Base-by-base conservation (phyloP, 2,329 filamentous ascomycete species). In the Penicillium olsonii region DNA sequence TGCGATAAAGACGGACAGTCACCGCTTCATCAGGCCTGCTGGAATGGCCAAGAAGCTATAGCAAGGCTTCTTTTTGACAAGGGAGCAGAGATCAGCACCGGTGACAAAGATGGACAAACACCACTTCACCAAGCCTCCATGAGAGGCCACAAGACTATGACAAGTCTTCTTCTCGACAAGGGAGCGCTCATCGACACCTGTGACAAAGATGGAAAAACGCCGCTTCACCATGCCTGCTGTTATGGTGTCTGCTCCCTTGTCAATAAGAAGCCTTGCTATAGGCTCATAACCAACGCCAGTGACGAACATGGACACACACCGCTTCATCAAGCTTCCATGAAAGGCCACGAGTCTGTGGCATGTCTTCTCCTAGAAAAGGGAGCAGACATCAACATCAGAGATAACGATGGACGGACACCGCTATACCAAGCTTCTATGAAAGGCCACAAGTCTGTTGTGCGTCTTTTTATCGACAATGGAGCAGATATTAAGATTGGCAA, bases 381-480 rank as follows among this genome's bases (percentile, higher is more conserved):
- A 31, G 27, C 27, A 2, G 5, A 34, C 31, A 9, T 14, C 31
- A 34, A 34, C 14, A 4, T 8, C 3, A 11, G 4, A 7, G 15
- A 31, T 12, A n/a, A 31, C 2, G 14, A 15, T 15, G 31, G 31
- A 34, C 17, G 31, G 31, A 34, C 14, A 15, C 31, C 31, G 14
- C 31, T 34, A 7, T 3, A 34, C 2, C 2, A n/a, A n/a, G 14
- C 31, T 2, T 34, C 31, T 5, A 4, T 9, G n/a, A 34, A 34
- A 15, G 31, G 31, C 31, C 31, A 15, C 31, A 5, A 17, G 31
- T 2, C 31, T 5, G 3, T 34, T 2, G n/a, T 34, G 2, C 6
- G 9, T n/a, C 37, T 55, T 37, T 48, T 57, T n/a, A 38, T 58
- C 24, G 20, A 55, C 2, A 40, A 40, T 3, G 45, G 45, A 27